phyloP scores from a whole-genome alignment of 192 early-diverging fungal genomes.

The Fimicolochytrium jonesii region DNA sequence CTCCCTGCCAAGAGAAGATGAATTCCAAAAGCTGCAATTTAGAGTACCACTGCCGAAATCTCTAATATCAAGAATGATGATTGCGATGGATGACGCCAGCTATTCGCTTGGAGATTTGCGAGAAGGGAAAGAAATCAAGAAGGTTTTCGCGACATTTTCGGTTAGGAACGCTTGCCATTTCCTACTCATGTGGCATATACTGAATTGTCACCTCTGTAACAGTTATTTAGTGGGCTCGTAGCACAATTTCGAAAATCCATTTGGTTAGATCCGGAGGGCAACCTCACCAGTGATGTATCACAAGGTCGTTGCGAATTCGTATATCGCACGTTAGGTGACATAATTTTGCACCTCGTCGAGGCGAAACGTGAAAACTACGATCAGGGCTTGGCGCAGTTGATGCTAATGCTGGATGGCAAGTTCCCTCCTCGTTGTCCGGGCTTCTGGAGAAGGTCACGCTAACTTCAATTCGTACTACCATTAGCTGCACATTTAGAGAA shows the following conservation, averaged over 20 bases:
- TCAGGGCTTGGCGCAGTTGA: not conserved
- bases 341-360: not conserved
- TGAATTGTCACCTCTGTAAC: no score
- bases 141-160: no score
- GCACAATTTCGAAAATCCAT: slow-evolving; percentile 1
- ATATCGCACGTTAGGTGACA: not conserved
- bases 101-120: no score
- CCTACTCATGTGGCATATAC: no score
- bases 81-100: no score
- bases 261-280: not conserved
- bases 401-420: not conserved
- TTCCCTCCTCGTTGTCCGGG: not conserved
- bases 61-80: no score
- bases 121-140: no score
- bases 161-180: no score
- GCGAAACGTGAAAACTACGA: not conserved
- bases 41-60: no score
- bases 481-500: not conserved
- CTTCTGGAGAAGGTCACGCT: not conserved
- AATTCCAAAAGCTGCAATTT: no score
- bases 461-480: not conserved
- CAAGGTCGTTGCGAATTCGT: not conserved
- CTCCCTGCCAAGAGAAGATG: no score
- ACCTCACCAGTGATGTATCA: not conserved
- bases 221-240: no score